Base-by-base conservation (phyloP, 768 basidiomycete genomes). In the Clitopilus hobsonii region DNA sequence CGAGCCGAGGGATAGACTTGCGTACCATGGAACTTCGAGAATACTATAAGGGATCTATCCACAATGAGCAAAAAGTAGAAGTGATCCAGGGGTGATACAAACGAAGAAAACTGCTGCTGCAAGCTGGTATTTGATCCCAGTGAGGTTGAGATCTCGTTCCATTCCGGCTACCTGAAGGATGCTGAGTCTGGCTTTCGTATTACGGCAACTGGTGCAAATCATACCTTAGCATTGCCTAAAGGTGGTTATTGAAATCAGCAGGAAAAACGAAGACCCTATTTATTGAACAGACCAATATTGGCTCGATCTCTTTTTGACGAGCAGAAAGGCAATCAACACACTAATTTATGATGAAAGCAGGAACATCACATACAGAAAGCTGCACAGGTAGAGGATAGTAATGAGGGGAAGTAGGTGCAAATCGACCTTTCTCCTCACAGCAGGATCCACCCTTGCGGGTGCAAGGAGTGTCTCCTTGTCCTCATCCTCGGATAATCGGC, bases 131-230 rank as follows among this genome's bases (percentile, higher is more conserved):
- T 60, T 57, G 26, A 59, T 60, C 20, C 65, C 67, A 20, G 56
- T 58, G 6, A 68, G 55, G 25, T 65, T 27, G 25, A 68, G 59
- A 55, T 78, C 74, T 1, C 51, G 57, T 11, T 69, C 63, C 76
- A 79, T 71, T 14, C 77, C 77, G 6, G 78, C 78, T 22, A 81
- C 70, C 63, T 65, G 67, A 0, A 10, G 49, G 24, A 29, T 30
- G 14, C 28, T 41, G 26, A 18, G 30, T n/a, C n/a, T n/a, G 5
- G 47, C 24, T 14, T 23, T 36, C 16, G 16, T 13, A 13, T 10
- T 3, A n/a, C 18, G 2, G 5, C 1, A 25, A 24, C 20, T 38
- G 11, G 11, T n/a, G 22, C 1, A 20, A 27, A 10, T 6, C 38
- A 25, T 41, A 63, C 66, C 56, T 61, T 61, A 18, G 74, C 74